Evolutionary conservation across 2,329 filamentous ascomycete genomes (phyloP).

Genomic region (Botrytis fragariae): DNA sequence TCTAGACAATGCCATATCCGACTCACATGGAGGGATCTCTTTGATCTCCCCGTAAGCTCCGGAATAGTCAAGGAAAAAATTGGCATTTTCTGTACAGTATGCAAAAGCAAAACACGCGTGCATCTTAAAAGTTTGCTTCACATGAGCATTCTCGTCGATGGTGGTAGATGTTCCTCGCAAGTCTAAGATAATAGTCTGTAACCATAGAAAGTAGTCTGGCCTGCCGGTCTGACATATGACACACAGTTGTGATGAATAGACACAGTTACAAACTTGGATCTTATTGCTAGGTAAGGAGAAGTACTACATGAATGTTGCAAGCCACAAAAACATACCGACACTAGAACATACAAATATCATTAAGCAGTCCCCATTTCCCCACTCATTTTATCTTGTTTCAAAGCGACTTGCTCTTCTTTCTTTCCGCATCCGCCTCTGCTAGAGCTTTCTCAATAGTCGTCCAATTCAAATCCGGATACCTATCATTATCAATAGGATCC

Average conservation of each 20-base stretch:
- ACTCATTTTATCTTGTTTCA: neutral
- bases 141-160: no score
- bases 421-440: conserved; percentile 17
- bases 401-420: neutral
- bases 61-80: no score
- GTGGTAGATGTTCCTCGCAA: no score
- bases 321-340: neutral
- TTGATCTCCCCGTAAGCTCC: no score
- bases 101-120: no score
- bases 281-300: neutral
- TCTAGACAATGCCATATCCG: no score
- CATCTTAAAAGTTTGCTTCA: no score
- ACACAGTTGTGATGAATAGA: neutral
- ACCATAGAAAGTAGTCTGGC: neutral
- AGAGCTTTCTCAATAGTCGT: conserved; percentile 19
- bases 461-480: conserved; percentile 20
- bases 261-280: neutral
- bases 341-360: neutral
- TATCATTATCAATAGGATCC: conserved; percentile 20
- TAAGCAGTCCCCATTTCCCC: neutral
- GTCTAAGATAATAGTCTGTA: no score
- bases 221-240: neutral
- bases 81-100: no score
- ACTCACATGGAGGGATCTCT: no score
- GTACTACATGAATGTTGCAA: neutral